Percentiles rank a stretch among this genome's conserved stretches.
Evolutionary conservation across 2,329 filamentous ascomycete species (phyloP).

Genomic region (Capronia epimyces): DNA sequence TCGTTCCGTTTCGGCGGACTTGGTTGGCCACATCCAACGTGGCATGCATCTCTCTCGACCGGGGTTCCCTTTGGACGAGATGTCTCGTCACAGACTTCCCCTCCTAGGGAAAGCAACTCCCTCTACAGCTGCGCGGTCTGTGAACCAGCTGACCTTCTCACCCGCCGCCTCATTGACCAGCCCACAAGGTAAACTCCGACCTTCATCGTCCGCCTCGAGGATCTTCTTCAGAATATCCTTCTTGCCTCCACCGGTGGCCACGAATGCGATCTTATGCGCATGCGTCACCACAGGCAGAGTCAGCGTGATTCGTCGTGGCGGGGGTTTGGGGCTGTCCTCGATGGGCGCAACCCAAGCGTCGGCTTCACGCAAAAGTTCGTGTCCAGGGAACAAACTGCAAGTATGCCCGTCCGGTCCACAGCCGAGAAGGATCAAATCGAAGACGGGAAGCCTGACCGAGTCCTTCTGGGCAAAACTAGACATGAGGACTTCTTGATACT

Average conservation of each 20-base stretch:
- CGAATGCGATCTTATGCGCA: slow-evolving; percentile 79
- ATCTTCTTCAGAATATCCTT: slow-evolving; percentile 88
- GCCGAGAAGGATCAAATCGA: slow-evolving; percentile 87
- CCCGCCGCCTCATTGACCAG: slow-evolving; percentile 79
- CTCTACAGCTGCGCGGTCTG: slow-evolving; percentile 77
- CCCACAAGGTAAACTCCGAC: slow-evolving; percentile 70
- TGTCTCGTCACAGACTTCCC: slow-evolving; percentile 56
- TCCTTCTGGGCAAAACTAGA: slow-evolving; percentile 83
- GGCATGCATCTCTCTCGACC: too few relatives aligned
- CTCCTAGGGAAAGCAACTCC: slow-evolving; percentile 77
- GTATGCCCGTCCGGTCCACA: slow-evolving; percentile 96
- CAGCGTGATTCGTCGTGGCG: slow-evolving; percentile 81
- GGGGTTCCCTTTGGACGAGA: too few relatives aligned
- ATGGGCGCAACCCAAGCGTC: slow-evolving; percentile 91
- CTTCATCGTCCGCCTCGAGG: slow-evolving; percentile 67
- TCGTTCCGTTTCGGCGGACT: too few relatives aligned
- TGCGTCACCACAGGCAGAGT: slow-evolving; percentile 87
- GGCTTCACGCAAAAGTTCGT: slow-evolving; percentile 76
- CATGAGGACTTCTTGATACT: slow-evolving; percentile 86
- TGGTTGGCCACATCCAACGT: too few relatives aligned
- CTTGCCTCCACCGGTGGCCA: slow-evolving; percentile 85
- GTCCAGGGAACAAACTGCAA: slow-evolving; percentile 90
- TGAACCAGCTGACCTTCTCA: slow-evolving; percentile 92
- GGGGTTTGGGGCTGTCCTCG: slow-evolving; percentile 90
- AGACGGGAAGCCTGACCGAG: slow-evolving; percentile 88